Conservation (phyloP, 306 rosid genomes). For the Quercus suber region DNA sequence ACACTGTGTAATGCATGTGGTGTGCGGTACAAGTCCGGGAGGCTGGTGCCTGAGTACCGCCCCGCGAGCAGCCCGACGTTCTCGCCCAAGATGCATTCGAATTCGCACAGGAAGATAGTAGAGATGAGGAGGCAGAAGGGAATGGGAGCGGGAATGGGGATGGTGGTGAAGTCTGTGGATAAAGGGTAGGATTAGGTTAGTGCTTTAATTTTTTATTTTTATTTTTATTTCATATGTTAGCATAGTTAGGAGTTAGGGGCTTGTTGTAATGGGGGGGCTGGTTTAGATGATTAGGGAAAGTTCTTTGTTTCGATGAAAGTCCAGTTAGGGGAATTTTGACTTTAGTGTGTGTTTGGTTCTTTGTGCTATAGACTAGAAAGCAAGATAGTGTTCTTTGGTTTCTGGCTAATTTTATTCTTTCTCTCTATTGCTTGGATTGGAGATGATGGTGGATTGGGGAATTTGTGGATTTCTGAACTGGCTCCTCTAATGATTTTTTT, state of each 20-base stretch:
- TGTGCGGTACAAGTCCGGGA: conserved; percentile 62
- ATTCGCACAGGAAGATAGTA: conserved; percentile 66
- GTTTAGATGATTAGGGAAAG: conserved; percentile 29
- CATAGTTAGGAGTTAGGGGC: conserved; percentile 36
- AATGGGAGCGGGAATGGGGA: conserved; percentile 9
- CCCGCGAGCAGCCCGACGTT: conserved; percentile 75
- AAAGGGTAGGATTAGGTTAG: conserved; percentile 26
- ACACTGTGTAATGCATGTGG: conserved; percentile 91
- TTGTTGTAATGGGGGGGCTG: conserved; percentile 17
- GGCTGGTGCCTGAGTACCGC: conserved; percentile 71
- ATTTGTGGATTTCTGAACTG: conserved; percentile 14
- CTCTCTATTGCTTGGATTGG: conserved; percentile 26
- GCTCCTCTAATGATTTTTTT: conserved; percentile 2
- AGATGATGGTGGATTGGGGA: conserved; percentile 10
- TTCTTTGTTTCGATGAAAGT: conserved; percentile 20
- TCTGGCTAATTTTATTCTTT: conserved; percentile 21
- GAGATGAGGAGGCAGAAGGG: conserved; percentile 65
- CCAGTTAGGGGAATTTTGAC: conserved; percentile 25
- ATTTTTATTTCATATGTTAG: conserved; percentile 9
- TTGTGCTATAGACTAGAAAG: conserved; percentile 13
- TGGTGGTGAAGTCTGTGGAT: conserved; percentile 38
- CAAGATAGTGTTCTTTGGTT: conserved; percentile 5
- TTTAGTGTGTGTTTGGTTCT: conserved; percentile 19
- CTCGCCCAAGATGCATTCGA: conserved; percentile 56
- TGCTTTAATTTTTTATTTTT: conserved; percentile 10